Conservation (phyloP, 2,329 filamentous ascomycete species). For the Taxawa tesnikishii region DNA sequence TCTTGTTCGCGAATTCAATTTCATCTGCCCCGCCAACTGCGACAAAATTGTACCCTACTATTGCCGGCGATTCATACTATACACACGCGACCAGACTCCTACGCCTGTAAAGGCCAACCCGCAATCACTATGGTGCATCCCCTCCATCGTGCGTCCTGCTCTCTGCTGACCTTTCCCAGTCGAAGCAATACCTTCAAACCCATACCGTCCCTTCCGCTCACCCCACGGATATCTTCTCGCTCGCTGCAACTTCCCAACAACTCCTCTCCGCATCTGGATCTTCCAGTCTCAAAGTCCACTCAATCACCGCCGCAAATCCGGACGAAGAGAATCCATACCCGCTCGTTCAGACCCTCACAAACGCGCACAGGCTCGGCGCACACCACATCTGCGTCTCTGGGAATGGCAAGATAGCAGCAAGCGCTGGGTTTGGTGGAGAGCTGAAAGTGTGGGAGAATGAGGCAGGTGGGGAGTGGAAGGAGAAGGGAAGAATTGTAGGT, state of each 20-base stretch:
- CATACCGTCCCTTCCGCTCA: slow-evolving; percentile 67
- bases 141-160: too few relatives aligned
- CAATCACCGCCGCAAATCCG: slow-evolving; percentile 31
- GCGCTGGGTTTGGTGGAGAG: slow-evolving; percentile 80
- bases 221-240: slow-evolving; percentile 22
- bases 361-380: slow-evolving; percentile 77
- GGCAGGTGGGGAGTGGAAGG: slow-evolving; percentile 39
- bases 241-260: slow-evolving; percentile 23
- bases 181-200: slow-evolving; percentile 93
- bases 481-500: slow-evolving; percentile 34
- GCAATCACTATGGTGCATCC: too few relatives aligned
- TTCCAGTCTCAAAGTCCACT: slow-evolving; percentile 69
- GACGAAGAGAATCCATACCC: slow-evolving; percentile 48
- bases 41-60: too few relatives aligned
- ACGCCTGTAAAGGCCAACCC: too few relatives aligned
- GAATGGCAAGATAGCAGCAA: slow-evolving; percentile 62
- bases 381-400: slow-evolving; percentile 70
- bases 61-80: too few relatives aligned
- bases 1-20: too few relatives aligned
- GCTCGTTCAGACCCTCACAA: slow-evolving; percentile 64
- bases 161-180: slow-evolving; percentile 47
- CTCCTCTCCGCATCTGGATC: slow-evolving; percentile 78
- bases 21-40: too few relatives aligned
- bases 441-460: slow-evolving; percentile 64
- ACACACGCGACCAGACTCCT: too few relatives aligned